Evolutionary conservation across 371 early-diverging fungal species (phyloP).

Genomic region (Rhizopus stolonifer): DNA sequence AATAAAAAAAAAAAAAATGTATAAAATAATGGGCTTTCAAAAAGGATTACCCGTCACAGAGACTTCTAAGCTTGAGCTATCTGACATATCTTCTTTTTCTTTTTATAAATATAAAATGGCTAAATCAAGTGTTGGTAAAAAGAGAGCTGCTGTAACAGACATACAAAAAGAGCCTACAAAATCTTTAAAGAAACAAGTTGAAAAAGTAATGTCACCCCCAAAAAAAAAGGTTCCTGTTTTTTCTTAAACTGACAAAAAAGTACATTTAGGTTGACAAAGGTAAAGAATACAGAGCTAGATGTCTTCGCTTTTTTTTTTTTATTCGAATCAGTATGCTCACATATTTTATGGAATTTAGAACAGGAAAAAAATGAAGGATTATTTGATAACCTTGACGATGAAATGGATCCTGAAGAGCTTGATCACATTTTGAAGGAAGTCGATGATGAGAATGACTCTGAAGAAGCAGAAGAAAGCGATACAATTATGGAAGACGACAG

Average conservation of each 20-base stretch:
- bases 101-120: neutral
- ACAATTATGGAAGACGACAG: neutral
- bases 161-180: slow-evolving; percentile 12
- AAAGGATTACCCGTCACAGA: slow-evolving; percentile 5
- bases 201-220: neutral
- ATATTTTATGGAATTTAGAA: too few species aligned
- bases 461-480: slow-evolving; percentile 6
- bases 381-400: slow-evolving; percentile 45
- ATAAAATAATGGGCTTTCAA: slow-evolving; percentile 2
- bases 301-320: too few species aligned
- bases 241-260: neutral
- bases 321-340: too few species aligned
- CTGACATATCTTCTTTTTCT: neutral
- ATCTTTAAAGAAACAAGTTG: slow-evolving; percentile 4
- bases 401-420: slow-evolving; percentile 32
- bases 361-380: slow-evolving; percentile 22
- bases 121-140: slow-evolving; percentile 5
- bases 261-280: slow-evolving; percentile 4
- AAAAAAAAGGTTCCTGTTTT: neutral
- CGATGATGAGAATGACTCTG: slow-evolving; percentile 11
- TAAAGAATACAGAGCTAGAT: neutral
- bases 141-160: slow-evolving; percentile 15
- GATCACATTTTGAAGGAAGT: slow-evolving; percentile 32
- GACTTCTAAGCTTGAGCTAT: neutral
- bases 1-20: neutral